Evolutionary conservation across 768 basidiomycete genomes (phyloP), one percentile per base, ranked within the genome.

Genomic region (Coprinopsis strossmayeri): DNA sequence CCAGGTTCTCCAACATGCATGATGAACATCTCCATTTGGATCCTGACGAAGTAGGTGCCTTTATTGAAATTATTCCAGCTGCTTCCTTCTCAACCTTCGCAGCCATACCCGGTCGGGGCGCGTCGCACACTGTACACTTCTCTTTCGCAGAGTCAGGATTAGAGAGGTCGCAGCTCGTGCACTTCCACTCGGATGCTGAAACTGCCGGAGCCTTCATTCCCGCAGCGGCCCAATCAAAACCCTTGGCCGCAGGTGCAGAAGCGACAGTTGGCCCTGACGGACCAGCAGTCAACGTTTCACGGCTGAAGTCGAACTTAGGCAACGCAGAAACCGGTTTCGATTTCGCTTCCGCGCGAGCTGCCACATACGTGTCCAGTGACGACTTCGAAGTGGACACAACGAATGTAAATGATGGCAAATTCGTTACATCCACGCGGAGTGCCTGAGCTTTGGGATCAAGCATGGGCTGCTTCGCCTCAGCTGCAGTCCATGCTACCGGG

Each of bases 151-250:
- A 63, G 17, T 67, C 65, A 17, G 71, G 67, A 59, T 81, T 87
- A 35, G 59, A 53, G 45, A 82, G 55, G 59, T 64, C 66, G 52
- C 87, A 90, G 2, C 61, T 55, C 0, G 61, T 63, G 58, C 84
- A 87, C 23, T 54, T 74, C 84, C 84, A 88, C n/a, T 52, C 55
- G 42, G 58, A 56, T 18, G 55, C 62, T 39, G 55, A 58, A 3
- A 50, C 52, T 11, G 58, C 46, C 1, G 79, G 74, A 2, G 71
- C 60, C 53, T 76, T 81, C 47, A 77, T 60, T 2, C 81, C 84
- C 0, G 81, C 81, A 9, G 79, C 81, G 1, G 72, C 68, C 76
- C 79, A 86, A 55, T 84, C 69, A 55, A 85, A 86, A 26, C 68
- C 67, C 37, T 17, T 17, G 40, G 46, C 55, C 34, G 44, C n/a